Base-by-base conservation (phyloP, 805 yeast genomes). In the Kluyveromyces wickerhamii region DNA sequence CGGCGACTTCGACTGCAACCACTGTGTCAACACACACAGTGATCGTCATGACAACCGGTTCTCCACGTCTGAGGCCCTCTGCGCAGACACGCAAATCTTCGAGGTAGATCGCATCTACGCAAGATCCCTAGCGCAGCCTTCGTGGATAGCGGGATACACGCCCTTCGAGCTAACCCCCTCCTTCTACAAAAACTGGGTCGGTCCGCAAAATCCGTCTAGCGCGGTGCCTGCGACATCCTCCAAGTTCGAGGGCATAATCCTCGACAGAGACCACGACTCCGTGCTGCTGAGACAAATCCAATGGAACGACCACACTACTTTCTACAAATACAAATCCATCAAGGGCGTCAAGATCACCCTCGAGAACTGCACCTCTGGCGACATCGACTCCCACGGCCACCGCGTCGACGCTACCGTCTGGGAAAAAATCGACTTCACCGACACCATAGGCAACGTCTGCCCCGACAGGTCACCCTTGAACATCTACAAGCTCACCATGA, bases 51-150 rank as follows among this genome's bases (percentile, higher is more conserved):
- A n/a, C n/a, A n/a, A n/a, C n/a, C n/a, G n/a, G n/a, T n/a, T n/a
- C n/a, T n/a, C n/a, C n/a, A n/a, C n/a, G n/a, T n/a, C n/a, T n/a
- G n/a, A n/a, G n/a, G n/a, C n/a, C n/a, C n/a, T n/a, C n/a, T n/a
- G n/a, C n/a, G n/a, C 29, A 6, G 19, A 26, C 18, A 17, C 29
- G 5, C 17, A n/a, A 9, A 17, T 74, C 2, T 77, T 74, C 44
- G 57, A 60, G 27, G 49, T 69, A 4, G 78, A 75, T 40, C 39
- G 61, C 27, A 45, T 53, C 11, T 71, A 61, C 49, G 44, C 44
- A 12, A 45, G 57, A 4, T 62, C 72, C 1, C 49, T 77, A 15
- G 44, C 61, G 1, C 56, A 62, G 35, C 80, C 82, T 2, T 18
- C 38, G 0, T 58, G 70, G 45, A 41, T 54, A 35, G 14, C 35